phyloP scores from a whole-genome alignment of 345 rosid species.

The Citrus cavaleriei region DNA sequence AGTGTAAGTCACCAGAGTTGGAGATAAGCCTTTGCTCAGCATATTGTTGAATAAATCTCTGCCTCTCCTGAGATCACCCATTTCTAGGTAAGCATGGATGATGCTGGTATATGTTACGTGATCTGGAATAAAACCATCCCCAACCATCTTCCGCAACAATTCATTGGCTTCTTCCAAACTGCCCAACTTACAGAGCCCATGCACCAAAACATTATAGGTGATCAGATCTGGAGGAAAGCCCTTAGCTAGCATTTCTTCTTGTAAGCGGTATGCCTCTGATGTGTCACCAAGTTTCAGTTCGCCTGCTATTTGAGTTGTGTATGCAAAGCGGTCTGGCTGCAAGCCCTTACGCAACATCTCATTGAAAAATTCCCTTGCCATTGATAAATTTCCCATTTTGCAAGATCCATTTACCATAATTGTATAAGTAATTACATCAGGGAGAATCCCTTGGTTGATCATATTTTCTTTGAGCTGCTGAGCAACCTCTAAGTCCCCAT shows the following conservation, averaged over 20 bases:
- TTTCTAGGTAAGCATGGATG: slow-evolving; percentile 49
- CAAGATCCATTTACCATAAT: slow-evolving; percentile 55
- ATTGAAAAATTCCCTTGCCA: slow-evolving; percentile 44
- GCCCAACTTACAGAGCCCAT: slow-evolving; percentile 48
- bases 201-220: slow-evolving; percentile 52
- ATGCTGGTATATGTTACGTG: slow-evolving; percentile 63
- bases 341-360: slow-evolving; percentile 60
- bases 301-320: slow-evolving; percentile 45
- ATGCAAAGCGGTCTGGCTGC: slow-evolving; percentile 51
- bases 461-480: slow-evolving; percentile 59
- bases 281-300: slow-evolving; percentile 53
- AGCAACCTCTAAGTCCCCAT: slow-evolving; percentile 49
- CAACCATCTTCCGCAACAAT: slow-evolving; percentile 44
- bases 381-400: slow-evolving; percentile 44
- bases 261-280: slow-evolving; percentile 43
- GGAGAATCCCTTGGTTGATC: slow-evolving; percentile 41
- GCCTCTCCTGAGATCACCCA: slow-evolving; percentile 47
- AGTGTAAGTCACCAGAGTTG: slow-evolving; percentile 67
- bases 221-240: slow-evolving; percentile 48
- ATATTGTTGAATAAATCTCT: slow-evolving; percentile 45
- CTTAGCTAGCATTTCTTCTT: slow-evolving; percentile 55
- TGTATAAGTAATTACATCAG: slow-evolving; percentile 65
- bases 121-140: slow-evolving; percentile 52
- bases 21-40: slow-evolving; percentile 45
- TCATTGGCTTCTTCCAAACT: slow-evolving; percentile 42